Conservation (phyloP, 805 yeast species). For the Starmerella geochares region DNA sequence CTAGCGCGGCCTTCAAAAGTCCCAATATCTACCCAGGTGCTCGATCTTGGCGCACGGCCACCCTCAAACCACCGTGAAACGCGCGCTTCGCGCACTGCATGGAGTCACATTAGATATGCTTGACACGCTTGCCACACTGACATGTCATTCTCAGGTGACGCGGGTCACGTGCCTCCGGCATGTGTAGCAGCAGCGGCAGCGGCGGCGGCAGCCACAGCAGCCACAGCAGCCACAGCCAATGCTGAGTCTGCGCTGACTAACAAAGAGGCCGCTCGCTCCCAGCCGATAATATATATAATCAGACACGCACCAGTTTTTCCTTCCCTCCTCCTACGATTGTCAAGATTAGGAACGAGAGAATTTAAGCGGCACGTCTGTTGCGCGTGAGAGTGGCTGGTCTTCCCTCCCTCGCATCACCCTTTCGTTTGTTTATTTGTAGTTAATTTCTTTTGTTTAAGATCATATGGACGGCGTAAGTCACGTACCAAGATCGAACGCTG, state of each 20-base stretch:
- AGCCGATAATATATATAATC: background rate
- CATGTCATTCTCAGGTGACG: no score
- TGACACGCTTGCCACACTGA: background rate
- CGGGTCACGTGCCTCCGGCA: background rate
- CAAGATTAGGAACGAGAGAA: constrained; percentile 1
- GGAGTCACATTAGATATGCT: background rate
- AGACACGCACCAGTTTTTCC: background rate
- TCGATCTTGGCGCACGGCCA: no score
- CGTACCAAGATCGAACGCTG: constrained; percentile 7
- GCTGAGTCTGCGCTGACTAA: background rate
- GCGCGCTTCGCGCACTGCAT: no score
- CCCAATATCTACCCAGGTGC: no score
- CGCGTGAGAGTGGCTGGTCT: constrained; percentile 3
- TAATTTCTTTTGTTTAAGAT: constrained; percentile 10
- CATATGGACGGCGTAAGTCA: constrained; percentile 9
- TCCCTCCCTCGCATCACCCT: constrained; percentile 2
- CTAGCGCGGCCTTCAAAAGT: no score
- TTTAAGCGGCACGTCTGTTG: background rate
- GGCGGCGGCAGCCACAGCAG: no score
- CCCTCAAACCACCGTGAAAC: no score
- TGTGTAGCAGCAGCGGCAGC: background rate
- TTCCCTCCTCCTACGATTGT: background rate
- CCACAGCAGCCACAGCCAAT: no score
- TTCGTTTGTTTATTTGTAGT: constrained; percentile 12
- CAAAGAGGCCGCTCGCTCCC: background rate